Conservation (phyloP, 148 eudicot species). For the Silene latifolia region DNA sequence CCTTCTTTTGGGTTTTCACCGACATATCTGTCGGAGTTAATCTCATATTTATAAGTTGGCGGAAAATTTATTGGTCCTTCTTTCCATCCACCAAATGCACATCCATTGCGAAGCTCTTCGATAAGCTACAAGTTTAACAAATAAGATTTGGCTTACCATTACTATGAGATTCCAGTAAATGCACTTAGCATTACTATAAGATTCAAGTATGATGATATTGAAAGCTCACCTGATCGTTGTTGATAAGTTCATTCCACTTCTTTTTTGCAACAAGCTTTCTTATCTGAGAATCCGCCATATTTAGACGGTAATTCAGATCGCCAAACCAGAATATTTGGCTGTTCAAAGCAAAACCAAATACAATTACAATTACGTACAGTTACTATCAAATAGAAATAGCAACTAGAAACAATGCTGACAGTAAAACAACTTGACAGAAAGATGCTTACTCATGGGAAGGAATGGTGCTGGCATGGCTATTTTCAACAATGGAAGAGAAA, state of each 20-base stretch:
- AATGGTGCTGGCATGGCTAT: conserved; percentile 62
- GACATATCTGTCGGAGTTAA: conserved; percentile 70
- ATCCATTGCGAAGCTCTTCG: conserved; percentile 65
- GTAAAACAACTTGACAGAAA: conserved; percentile 22
- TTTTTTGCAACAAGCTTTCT: conserved; percentile 63
- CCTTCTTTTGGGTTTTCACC: conserved; percentile 85
- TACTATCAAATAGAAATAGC: no score
- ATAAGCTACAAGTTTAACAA: conserved; percentile 43
- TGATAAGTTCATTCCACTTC: conserved; percentile 71
- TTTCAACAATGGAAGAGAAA: conserved; percentile 55
- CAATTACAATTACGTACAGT: no score
- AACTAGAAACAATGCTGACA: background rate
- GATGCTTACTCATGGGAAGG: conserved; percentile 86
- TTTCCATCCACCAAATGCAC: conserved; percentile 82
- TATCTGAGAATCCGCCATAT: conserved; percentile 62
- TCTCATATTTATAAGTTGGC: conserved; percentile 87
- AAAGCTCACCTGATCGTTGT: conserved; percentile 67
- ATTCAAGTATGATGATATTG: background rate
- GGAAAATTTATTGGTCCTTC: conserved; percentile 79
- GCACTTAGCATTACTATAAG: no score
- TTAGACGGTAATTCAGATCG: conserved; percentile 91
- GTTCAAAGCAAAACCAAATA: conserved; percentile 27
- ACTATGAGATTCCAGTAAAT: no score
- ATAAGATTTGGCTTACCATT: no score
- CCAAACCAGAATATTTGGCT: conserved; percentile 99